These are phyloP conservation scores for Penicillium pancosmium DNA, from an alignment of 495 filamentous ascomycete genomes.

Conservation along the genomic window DNA sequence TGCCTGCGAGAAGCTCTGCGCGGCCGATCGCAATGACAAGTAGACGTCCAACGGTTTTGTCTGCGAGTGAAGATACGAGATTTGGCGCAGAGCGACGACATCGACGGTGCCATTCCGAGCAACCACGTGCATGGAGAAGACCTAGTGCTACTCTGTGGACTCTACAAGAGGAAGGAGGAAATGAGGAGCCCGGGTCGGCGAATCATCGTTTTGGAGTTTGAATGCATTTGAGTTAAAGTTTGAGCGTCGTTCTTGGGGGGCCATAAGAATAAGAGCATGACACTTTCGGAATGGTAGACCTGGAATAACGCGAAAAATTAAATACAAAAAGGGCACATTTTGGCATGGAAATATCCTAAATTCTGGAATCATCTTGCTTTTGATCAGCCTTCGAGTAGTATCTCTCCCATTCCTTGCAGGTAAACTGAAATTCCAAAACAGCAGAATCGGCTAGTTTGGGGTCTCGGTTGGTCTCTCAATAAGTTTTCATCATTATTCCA, in stretches of 20 bases:
- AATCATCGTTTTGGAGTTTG: background rate
- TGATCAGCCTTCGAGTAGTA: too few species aligned
- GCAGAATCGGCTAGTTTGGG: too few species aligned
- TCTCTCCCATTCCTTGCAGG: too few species aligned
- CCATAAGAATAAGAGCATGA: too few species aligned
- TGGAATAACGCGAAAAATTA: too few species aligned
- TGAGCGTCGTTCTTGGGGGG: background rate
- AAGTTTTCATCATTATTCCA: too few species aligned
- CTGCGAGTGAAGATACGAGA: slow-evolving; percentile 11
- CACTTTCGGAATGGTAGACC: too few species aligned
- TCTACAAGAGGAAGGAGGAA: slow-evolving; percentile 30
- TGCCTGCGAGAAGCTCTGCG: slow-evolving; percentile 18
- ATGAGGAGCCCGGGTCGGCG: background rate
- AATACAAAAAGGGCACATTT: too few species aligned
- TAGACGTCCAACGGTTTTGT: background rate
- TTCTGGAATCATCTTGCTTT: too few species aligned
- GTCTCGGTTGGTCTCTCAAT: too few species aligned
- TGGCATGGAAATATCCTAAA: too few species aligned
- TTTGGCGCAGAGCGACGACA: slow-evolving; percentile 34
- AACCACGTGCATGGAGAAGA: slow-evolving; percentile 44
- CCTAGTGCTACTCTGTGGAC: slow-evolving; percentile 46
- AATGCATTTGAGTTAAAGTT: background rate
- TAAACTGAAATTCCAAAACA: too few species aligned
- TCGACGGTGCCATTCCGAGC: slow-evolving; percentile 47
- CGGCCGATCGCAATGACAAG: slow-evolving; percentile 16